Evolutionary conservation across 768 basidiomycete genomes (phyloP).

Genomic region (Macrolepiota fuliginosa): DNA sequence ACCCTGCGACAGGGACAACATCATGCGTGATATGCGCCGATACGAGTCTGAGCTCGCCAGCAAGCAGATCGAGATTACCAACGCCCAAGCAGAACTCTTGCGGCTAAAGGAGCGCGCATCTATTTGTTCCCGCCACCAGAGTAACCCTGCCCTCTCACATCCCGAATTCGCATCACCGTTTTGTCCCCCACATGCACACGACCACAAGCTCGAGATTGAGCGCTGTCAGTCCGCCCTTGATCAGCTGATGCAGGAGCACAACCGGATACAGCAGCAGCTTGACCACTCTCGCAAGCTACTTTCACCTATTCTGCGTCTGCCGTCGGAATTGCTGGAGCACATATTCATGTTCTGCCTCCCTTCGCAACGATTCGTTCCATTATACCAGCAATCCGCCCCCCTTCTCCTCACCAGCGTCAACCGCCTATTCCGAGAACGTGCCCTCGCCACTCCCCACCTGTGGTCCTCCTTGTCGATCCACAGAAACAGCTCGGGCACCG

Average conservation of each 20-base stretch:
- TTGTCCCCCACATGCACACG: background rate
- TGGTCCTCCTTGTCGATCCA: conserved; percentile 22
- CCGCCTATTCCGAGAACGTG: conserved; percentile 14
- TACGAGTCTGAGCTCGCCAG: conserved; percentile 3
- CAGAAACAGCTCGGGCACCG: conserved; percentile 10
- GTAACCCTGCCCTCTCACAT: background rate
- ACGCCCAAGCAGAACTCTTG: conserved; percentile 4
- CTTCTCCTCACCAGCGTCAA: conserved; percentile 14
- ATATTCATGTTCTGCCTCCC: conserved; percentile 13
- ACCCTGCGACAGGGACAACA: conserved; percentile 11
- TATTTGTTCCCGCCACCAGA: background rate
- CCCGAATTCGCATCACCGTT: background rate
- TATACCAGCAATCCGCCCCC: conserved; percentile 10
- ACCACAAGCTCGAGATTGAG: conserved; percentile 4
- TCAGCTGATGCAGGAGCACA: background rate
- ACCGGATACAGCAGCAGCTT: conserved; percentile 6
- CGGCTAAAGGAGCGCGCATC: background rate
- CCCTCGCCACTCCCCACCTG: conserved; percentile 15
- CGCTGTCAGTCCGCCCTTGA: conserved; percentile 2
- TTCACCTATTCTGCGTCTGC: conserved; percentile 9
- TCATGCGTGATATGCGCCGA: conserved; percentile 1
- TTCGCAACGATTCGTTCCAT: conserved; percentile 10
- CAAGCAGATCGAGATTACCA: conserved; percentile 3
- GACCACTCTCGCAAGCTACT: conserved; percentile 14
- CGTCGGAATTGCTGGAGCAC: conserved; percentile 6